Conservation (phyloP, 192 early-diverging fungal species). For the Linnemannia hyalina region DNA sequence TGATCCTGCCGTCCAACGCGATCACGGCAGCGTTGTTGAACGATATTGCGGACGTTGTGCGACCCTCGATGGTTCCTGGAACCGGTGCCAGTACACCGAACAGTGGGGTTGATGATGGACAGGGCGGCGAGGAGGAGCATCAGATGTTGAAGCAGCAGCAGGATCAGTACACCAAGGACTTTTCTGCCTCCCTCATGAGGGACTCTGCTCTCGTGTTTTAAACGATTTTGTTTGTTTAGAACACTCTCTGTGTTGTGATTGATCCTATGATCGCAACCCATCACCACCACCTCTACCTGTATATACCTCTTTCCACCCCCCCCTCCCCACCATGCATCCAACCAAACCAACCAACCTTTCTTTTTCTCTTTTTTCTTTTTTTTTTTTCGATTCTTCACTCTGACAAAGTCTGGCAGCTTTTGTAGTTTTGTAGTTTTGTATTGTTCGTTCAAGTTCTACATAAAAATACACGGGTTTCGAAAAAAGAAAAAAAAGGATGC, state of each 20-base stretch:
- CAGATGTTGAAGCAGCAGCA: constrained; percentile 37
- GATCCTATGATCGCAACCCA: neutral
- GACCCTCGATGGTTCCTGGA: constrained; percentile 9
- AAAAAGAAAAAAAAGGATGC: neutral
- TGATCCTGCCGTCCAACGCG: constrained; percentile 46
- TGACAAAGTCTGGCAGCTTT: neutral
- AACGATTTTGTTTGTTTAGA: neutral
- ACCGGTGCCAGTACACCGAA: constrained; percentile 47
- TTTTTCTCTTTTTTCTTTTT: neutral
- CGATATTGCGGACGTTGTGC: constrained; percentile 45
- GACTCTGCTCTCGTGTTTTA: constrained; percentile 22
- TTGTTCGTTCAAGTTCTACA: neutral
- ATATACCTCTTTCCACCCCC: neutral
- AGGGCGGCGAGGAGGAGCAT: constrained; percentile 20
- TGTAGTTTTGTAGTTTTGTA: neutral
- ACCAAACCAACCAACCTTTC: neutral
- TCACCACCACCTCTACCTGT: neutral
- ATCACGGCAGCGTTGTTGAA: constrained; percentile 46
- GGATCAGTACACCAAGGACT: constrained; percentile 38
- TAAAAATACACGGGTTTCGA: constrained; percentile 4
- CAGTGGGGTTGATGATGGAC: constrained; percentile 19
- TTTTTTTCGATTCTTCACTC: neutral
- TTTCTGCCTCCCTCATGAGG: constrained; percentile 28
- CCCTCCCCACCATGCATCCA: too few relatives aligned
- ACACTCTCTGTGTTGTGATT: too few relatives aligned